Evolutionary conservation across 805 yeast genomes (phyloP), one percentile per base, ranked within the genome.

Genomic region (Nakazawaea populi): DNA sequence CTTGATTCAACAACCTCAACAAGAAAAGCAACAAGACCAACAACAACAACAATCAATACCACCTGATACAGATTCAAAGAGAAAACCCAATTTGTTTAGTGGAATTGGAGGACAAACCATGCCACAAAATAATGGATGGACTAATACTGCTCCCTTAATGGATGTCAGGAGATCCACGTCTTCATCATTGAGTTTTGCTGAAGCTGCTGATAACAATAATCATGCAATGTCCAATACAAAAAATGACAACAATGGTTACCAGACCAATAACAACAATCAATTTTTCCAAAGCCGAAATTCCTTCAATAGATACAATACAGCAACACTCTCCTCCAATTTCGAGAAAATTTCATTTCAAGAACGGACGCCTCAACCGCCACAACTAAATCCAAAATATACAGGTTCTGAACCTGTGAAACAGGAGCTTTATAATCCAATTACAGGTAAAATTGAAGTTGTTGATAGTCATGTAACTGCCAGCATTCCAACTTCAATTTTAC

Each of bases 371-470:
- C 35, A 32, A 32, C 35, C 35, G 11, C 35, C 8, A 32, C 35
- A 9, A 11, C 35, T 32, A 11, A 42, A n/a, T 28, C 12, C 42
- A 9, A 46, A 46, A 39, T 51, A 37, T 36, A 32, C 34, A 11
- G 55, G 46, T 2, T 27, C 40, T 14, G 55, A 50, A 29, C 49
- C 51, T 11, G 42, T 43, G 10, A 53, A 51, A 44, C 52, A 44
- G 31, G 55, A 53, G 18, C 39, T 53, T 28, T 53, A 42, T 46
- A 53, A 50, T 36, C 55, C 55, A 8, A 27, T 37, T 5, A 53
- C 49, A 11, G 55, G 55, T 12, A 46, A 49, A 18, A 46, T 53
- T 28, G 55, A 53, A 42, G 46, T 46, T 18, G 28, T 48, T 36
- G 24, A 18, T 18, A 28, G 11, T 32, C 35, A 32, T 9, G n/a